phyloP scores from a whole-genome alignment of 176 grass and related monocot genomes.

The Areca catechu region DNA sequence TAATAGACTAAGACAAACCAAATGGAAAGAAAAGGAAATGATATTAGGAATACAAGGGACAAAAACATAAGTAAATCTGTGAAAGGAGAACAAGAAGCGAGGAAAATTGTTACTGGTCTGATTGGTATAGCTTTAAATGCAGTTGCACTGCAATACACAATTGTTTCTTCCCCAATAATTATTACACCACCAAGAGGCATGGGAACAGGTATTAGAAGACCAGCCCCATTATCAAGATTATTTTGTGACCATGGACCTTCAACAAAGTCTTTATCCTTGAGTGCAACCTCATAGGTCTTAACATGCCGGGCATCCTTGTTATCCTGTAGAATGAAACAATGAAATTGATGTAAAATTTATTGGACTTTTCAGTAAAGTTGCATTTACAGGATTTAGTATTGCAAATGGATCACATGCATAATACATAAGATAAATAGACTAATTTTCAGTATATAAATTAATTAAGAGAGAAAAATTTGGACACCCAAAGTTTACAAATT shows the following conservation, averaged over 20 bases:
- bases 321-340: slow-evolving; percentile 34
- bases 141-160: slow-evolving; percentile 85
- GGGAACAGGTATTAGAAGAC: slow-evolving; percentile 81
- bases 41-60: background rate
- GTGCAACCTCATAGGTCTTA: slow-evolving; percentile 91
- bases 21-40: background rate
- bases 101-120: slow-evolving; percentile 48
- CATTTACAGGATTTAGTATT: background rate
- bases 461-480: too few relatives aligned
- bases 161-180: slow-evolving; percentile 93
- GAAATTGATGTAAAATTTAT: too few relatives aligned
- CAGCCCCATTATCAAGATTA: slow-evolving; percentile 92
- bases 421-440: too few relatives aligned
- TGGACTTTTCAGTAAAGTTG: background rate
- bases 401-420: too few relatives aligned
- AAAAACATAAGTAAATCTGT: slow-evolving; percentile 5
- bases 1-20: slow-evolving; percentile 58
- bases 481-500: too few relatives aligned
- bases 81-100: background rate
- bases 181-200: slow-evolving; percentile 89
- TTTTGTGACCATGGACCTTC: slow-evolving; percentile 95
- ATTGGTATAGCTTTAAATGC: slow-evolving; percentile 97
- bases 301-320: slow-evolving; percentile 93
- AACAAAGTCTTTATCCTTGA: slow-evolving; percentile 94
- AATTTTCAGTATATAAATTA: too few relatives aligned